A percentile compares a stretch with the other conserved stretches of the same genome.
Conservation (phyloP, 2,329 filamentous ascomycete species). For the Chaetomium sp. region DNA sequence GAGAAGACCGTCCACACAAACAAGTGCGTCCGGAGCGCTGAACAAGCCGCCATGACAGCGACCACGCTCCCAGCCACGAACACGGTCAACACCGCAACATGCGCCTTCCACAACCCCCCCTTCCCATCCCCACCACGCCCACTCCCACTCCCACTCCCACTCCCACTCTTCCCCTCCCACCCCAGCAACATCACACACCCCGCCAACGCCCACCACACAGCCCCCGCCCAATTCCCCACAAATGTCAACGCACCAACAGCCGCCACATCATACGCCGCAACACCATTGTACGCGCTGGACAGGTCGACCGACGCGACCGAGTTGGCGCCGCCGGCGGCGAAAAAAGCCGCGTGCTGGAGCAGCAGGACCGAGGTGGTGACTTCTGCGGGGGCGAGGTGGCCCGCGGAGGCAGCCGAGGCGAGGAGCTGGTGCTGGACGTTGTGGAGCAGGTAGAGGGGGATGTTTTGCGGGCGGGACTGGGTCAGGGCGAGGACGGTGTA, state of each 20-base stretch:
- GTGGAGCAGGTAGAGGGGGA: conserved; percentile 81
- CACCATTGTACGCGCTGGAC: conserved; percentile 91
- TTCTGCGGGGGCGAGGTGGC: conserved; percentile 49
- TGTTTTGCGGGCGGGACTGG: conserved; percentile 81
- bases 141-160: neutral
- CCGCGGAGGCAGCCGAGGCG: conserved; percentile 45
- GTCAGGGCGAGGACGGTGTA: conserved; percentile 80
- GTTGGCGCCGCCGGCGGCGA: conserved; percentile 87
- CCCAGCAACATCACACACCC: conserved; percentile 61
- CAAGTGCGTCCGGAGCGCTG: conserved; percentile 78
- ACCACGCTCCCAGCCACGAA: conserved; percentile 67
- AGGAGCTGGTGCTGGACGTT: conserved; percentile 59
- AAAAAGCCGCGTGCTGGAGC: conserved; percentile 81
- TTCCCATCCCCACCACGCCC: neutral
- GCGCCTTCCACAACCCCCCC: conserved; percentile 45
- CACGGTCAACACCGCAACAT: conserved; percentile 67
- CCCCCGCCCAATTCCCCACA: conserved; percentile 85
- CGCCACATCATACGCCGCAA: conserved; percentile 77
- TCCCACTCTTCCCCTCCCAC: conserved; percentile 27
- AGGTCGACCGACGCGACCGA: conserved; percentile 95
- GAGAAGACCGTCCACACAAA: conserved; percentile 99
- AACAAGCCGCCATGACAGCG: conserved; percentile 88
- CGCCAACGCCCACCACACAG: conserved; percentile 81
- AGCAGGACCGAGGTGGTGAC: conserved; percentile 72
- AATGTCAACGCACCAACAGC: conserved; percentile 84